A percentile compares a stretch with the other conserved stretches of the same genome.
These are phyloP conservation scores for Themeda triandra DNA, from an alignment of 176 grass and related monocot species.

Conservation along the genomic window DNA sequence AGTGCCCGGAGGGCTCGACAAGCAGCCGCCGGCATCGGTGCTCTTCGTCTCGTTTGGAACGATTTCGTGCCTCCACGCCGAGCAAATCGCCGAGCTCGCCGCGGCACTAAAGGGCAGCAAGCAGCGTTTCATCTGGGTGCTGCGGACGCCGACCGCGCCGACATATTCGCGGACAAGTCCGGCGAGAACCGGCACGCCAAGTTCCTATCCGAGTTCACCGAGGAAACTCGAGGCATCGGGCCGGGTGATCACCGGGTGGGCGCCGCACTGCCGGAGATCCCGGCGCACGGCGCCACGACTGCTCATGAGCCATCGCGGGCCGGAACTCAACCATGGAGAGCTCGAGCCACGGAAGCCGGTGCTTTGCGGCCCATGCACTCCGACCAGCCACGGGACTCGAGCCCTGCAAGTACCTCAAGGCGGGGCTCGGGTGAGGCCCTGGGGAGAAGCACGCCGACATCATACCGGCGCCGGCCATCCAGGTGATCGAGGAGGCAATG, in stretches of 20 bases:
- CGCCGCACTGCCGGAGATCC: constrained; percentile 73
- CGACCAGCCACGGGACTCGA: constrained; percentile 51
- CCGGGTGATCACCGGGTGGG: constrained; percentile 63
- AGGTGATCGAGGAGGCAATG: constrained; percentile 36
- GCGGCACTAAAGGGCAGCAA: constrained; percentile 36
- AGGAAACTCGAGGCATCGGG: constrained; percentile 24
- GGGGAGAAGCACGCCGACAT: constrained; percentile 24
- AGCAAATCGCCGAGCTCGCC: constrained; percentile 44
- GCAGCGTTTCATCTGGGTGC: constrained; percentile 65
- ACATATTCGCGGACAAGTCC: constrained; percentile 14
- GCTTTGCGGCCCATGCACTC: constrained; percentile 70
- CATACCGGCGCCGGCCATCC: not conserved
- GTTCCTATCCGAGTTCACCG: constrained; percentile 21
- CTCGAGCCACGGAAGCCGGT: constrained; percentile 59
- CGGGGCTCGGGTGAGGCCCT: constrained; percentile 36
- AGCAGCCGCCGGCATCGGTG: constrained; percentile 39
- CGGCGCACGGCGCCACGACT: constrained; percentile 45
- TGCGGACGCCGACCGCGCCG: constrained; percentile 52
- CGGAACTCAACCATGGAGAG: constrained; percentile 82
- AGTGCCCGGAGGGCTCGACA: constrained; percentile 47
- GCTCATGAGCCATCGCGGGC: constrained; percentile 84
- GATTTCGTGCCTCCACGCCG: constrained; percentile 24
- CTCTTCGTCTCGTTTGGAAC: constrained; percentile 61
- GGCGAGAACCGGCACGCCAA: constrained; percentile 5
- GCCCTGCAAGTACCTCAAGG: constrained; percentile 38